phyloP scores from a whole-genome alignment of 2,329 filamentous ascomycete genomes.

The Clarireedia hainanense region DNA sequence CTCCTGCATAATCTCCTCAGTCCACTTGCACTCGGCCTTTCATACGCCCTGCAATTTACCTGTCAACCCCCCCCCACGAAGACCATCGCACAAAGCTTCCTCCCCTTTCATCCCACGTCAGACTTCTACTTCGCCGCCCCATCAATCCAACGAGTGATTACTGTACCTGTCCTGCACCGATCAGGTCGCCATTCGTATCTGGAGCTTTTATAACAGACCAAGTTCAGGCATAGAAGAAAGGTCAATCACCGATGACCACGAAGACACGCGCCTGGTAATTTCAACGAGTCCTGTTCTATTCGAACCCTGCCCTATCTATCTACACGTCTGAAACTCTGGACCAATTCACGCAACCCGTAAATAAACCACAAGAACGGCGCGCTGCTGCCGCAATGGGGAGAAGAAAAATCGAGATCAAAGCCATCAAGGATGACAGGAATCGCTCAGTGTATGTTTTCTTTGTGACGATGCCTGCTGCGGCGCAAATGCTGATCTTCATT shows the following conservation, averaged over 20 bases:
- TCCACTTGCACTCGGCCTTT: too few relatives aligned
- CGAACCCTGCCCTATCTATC: not conserved
- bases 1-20: too few relatives aligned
- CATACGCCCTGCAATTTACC: too few relatives aligned
- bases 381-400: slow-evolving; percentile 64
- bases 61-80: too few relatives aligned
- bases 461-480: slow-evolving; percentile 1
- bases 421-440: slow-evolving; percentile 97
- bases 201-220: not conserved
- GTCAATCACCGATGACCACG: slow-evolving; percentile 4
- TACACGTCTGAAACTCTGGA: slow-evolving; percentile 21
- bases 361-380: slow-evolving; percentile 26
- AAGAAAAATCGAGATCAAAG: slow-evolving; percentile 99
- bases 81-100: not conserved
- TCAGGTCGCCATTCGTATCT: not conserved
- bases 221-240: not conserved
- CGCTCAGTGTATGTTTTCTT: slow-evolving; percentile 71
- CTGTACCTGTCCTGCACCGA: not conserved
- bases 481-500: slow-evolving; percentile 10
- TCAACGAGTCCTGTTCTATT: not conserved
- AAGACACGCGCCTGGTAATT: slow-evolving; percentile 1
- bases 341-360: slow-evolving; percentile 23
- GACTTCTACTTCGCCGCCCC: not conserved
- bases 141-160: not conserved
- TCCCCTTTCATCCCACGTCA: slow-evolving; percentile 5